These are phyloP conservation scores for Melampsora larici-populina DNA, from an alignment of 1,284 basidiomycete genomes.

Conservation along the genomic window DNA sequence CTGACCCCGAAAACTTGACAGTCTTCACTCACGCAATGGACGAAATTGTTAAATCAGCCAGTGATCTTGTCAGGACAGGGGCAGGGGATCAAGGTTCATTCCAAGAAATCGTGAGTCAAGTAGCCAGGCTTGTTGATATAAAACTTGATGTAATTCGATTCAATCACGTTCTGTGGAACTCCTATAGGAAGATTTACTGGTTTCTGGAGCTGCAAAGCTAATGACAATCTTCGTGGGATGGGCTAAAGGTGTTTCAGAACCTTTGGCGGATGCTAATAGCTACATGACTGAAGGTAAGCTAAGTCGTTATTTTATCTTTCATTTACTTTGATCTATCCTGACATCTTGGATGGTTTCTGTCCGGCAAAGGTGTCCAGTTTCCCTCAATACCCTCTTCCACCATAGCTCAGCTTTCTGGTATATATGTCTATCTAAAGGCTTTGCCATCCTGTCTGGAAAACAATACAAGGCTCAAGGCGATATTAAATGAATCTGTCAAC, in stretches of 20 bases:
- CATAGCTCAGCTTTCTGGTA: conserved; percentile 10
- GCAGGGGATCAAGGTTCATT: conserved; percentile 9
- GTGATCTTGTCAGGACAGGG: conserved; percentile 3
- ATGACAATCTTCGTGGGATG: not conserved
- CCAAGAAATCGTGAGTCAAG: conserved; percentile 6
- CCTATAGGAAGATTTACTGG: not conserved
- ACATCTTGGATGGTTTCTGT: not conserved
- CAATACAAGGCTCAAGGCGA: not conserved
- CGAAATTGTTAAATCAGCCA: conserved; percentile 28
- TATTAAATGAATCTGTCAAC: not conserved
- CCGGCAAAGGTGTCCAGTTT: not conserved
- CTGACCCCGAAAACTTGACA: conserved; percentile 29
- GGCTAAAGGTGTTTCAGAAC: not conserved
- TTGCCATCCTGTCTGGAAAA: conserved; percentile 4
- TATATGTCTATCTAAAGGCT: conserved; percentile 26
- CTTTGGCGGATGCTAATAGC: not conserved
- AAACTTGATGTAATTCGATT: not conserved
- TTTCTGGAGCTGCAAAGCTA: not conserved
- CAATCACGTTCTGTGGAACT: not conserved
- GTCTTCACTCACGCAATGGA: conserved; percentile 29
- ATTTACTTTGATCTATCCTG: conserved; percentile 6
- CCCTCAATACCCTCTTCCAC: not conserved
- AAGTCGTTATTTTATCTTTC: not conserved
- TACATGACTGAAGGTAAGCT: conserved; percentile 9
- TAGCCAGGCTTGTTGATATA: not conserved